Evolutionary conservation across 805 yeast species (phyloP).

Genomic region (Yamadazyma ubonensis): DNA sequence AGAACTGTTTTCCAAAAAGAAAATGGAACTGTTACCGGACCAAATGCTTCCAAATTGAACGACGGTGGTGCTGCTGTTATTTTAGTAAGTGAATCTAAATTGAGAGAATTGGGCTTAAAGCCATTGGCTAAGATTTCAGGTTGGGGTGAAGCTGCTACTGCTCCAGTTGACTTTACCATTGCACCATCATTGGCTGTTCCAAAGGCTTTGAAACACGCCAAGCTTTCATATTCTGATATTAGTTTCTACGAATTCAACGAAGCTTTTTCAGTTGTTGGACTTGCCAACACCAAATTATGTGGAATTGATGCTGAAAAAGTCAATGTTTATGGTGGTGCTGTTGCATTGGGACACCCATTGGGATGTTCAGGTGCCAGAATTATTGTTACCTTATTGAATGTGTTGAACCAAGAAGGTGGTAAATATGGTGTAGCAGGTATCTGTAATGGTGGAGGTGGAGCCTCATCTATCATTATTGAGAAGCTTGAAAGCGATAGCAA

Average conservation of each 20-base stretch:
- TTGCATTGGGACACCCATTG: conserved; percentile 91
- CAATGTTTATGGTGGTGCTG: conserved; percentile 94
- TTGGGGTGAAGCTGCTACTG: conserved; percentile 98
- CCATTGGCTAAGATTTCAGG: conserved; percentile 89
- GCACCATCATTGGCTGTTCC: conserved; percentile 95
- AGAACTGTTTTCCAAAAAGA: conserved; percentile 91
- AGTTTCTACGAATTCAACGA: conserved; percentile 96
- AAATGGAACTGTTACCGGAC: conserved; percentile 94
- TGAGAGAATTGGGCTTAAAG: conserved; percentile 79
- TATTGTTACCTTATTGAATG: conserved; percentile 79
- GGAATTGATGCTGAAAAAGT: conserved; percentile 64
- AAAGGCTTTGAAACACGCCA: conserved; percentile 90
- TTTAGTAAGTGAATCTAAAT: conserved; percentile 79
- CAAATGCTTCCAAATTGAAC: conserved; percentile 93
- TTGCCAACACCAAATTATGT: conserved; percentile 78
- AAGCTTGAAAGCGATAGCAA: conserved; percentile 43
- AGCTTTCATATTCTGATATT: conserved; percentile 59
- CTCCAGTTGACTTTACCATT: conserved; percentile 92
- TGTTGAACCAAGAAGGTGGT: conserved; percentile 74
- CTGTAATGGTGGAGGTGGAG: conserved; percentile 99
- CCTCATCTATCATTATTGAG: conserved; percentile 88
- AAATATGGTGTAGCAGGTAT: conserved; percentile 93
- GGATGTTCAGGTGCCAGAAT: conserved; percentile 96
- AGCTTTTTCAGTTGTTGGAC: conserved; percentile 95
- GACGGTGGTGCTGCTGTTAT: conserved; percentile 98